Base-by-base conservation (phyloP, 192 early-diverging fungal species). In the Backusella tarrabulga region DNA sequence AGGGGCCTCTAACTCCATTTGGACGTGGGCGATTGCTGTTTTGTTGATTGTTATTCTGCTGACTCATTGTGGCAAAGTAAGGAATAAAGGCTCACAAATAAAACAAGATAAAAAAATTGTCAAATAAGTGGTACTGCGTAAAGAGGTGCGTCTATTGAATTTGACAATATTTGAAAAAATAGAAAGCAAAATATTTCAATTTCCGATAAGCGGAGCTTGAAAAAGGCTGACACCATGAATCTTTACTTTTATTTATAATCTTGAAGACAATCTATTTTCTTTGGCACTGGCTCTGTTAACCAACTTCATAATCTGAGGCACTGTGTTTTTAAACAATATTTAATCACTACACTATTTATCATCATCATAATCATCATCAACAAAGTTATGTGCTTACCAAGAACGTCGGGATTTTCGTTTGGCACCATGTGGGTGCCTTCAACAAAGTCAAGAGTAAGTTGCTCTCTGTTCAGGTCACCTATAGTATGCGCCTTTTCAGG, bases 1-100 rank as follows among this genome's bases (percentile, higher is more conserved):
- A 86, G 21, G 87, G 87, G 7, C 87, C 87, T 56, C 85, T 76
- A 1, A 88, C 76, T 75, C 80, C 78, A 74, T 86, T 86, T 29
- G 68, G 7, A 14, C 40, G 9, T 2, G 0, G 56, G 14, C 12
- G 19, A 29, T 11, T 63, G 26, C 0, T 63, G 12, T 63, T 63
- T 26, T 11, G 21, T 8, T 29, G 56, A 63, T 26, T 23, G 6
- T 34, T 6, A 29, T 23, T n/a, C 14, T 68, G 6, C 9, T 44
- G 44, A 35, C 32, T 78, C n/a, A 40, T 21, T 21, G 19, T 70
- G 9, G 1, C 11, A 11, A 70, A 40, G 4, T 38, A 23, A 21
- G 21, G 17, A 50, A 6, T 50, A 50, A 6, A 19, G 19, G 5
- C 3, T 15, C 12, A 44, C 42, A 44, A 17, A 14, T 15, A n/a